phyloP scores from a whole-genome alignment of 805 yeast genomes.

The Huiozyma sinensis region DNA sequence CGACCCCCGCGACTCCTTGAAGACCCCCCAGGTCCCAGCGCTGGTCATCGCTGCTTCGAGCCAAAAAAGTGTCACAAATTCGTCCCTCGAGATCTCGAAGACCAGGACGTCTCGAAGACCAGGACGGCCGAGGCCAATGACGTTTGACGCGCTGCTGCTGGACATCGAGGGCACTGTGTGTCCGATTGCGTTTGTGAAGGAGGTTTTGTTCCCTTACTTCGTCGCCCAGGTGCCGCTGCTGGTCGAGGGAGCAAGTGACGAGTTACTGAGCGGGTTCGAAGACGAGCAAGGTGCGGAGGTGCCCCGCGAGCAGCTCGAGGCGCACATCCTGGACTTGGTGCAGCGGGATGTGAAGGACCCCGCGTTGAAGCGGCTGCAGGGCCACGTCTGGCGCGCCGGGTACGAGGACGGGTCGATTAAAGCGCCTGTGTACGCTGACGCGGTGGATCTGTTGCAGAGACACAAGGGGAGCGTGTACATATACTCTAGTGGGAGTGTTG shows the following conservation, averaged over 20 bases:
- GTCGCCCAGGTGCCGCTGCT: constrained; percentile 36
- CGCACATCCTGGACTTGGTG: constrained; percentile 42
- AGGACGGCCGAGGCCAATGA: not conserved
- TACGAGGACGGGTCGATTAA: constrained; percentile 63
- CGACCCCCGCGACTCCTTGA: too few species aligned
- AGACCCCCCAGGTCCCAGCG: too few species aligned
- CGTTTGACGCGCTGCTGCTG: constrained; percentile 38
- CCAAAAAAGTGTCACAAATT: not conserved
- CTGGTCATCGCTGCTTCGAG: not conserved
- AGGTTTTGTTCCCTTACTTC: constrained; percentile 68
- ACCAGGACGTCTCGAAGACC: not conserved
- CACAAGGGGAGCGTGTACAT: constrained; percentile 46
- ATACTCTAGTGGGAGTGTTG: constrained; percentile 82
- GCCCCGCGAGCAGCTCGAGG: not conserved
- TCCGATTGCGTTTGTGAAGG: constrained; percentile 82
- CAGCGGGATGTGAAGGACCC: constrained; percentile 66
- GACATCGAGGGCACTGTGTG: constrained; percentile 93
- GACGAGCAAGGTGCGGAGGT: constrained; percentile 16
- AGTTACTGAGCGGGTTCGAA: constrained; percentile 20
- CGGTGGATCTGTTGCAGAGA: constrained; percentile 41
- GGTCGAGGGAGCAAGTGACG: constrained; percentile 21
- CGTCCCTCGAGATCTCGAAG: not conserved
- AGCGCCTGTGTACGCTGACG: constrained; percentile 73
- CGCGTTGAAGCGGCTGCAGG: constrained; percentile 67
- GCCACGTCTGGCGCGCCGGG: constrained; percentile 72